Conservation (phyloP, 495 filamentous ascomycete species). For the Choiromyces venosus region DNA sequence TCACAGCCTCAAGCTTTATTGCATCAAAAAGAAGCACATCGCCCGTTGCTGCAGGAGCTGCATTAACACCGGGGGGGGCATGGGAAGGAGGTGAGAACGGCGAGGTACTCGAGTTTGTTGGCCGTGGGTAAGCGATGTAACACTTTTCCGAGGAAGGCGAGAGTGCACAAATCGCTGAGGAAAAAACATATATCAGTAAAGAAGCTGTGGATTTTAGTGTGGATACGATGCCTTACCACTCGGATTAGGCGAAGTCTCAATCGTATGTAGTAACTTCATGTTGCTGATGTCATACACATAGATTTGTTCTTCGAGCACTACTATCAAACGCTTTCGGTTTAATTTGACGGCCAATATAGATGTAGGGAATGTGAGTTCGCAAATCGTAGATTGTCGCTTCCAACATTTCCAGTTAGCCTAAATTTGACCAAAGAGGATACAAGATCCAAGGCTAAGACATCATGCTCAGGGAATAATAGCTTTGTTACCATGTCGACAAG, state of each 20-base stretch:
- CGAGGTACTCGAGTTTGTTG: constrained; percentile 62
- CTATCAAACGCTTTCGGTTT: constrained; percentile 87
- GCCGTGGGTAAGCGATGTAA: constrained; percentile 87
- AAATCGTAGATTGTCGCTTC: constrained; percentile 89
- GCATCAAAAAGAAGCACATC: constrained; percentile 91
- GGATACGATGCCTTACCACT: constrained; percentile 51
- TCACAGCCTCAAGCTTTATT: constrained; percentile 77
- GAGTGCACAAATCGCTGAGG: constrained; percentile 76
- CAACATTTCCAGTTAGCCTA: constrained; percentile 14
- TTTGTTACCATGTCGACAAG: constrained; percentile 10
- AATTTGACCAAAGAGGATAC: not conserved
- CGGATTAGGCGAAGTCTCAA: constrained; percentile 88
- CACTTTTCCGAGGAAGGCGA: constrained; percentile 93
- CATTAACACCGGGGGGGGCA: constrained; percentile 68
- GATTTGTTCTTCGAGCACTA: constrained; percentile 89
- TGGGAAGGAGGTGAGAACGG: constrained; percentile 68
- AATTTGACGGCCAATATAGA: constrained; percentile 86
- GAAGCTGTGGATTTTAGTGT: not conserved
- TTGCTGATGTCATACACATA: constrained; percentile 98
- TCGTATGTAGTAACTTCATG: constrained; percentile 86
- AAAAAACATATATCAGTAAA: constrained; percentile 14
- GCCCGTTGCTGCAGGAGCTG: constrained; percentile 77
- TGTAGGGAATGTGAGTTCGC: constrained; percentile 95
- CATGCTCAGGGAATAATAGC: constrained; percentile 2
- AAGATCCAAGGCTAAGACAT: not conserved